Conservation (phyloP, 345 rosid genomes). For the Microcos paniculata region DNA sequence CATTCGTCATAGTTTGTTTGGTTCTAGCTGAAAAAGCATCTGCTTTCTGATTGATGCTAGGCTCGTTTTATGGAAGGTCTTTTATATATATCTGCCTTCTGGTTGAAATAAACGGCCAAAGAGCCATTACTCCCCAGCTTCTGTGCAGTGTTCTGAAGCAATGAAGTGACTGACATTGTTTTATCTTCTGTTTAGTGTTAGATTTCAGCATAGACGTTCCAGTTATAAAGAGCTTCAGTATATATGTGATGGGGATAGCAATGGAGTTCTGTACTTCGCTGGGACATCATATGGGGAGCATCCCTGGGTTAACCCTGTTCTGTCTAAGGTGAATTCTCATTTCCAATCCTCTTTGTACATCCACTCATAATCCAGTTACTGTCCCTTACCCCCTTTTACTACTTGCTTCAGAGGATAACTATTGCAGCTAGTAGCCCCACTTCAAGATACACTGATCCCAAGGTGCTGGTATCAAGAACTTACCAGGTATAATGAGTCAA, state of each 20-base stretch:
- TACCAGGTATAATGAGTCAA: constrained; percentile 55
- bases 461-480: constrained; percentile 77
- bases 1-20: neutral
- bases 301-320: constrained; percentile 96
- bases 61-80: neutral
- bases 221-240: constrained; percentile 95
- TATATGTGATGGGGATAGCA: constrained; percentile 97
- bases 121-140: neutral
- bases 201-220: constrained; percentile 80
- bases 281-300: constrained; percentile 94
- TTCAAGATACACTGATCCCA: constrained; percentile 86
- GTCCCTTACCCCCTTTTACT: constrained; percentile 11
- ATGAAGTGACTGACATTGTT: neutral
- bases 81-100: neutral
- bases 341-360: neutral
- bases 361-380: neutral
- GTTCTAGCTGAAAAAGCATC: neutral
- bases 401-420: constrained; percentile 57
- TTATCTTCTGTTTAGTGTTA: constrained; percentile 33
- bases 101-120: neutral
- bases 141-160: neutral
- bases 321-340: constrained; percentile 58
- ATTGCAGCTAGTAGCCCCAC: constrained; percentile 81
- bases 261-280: constrained; percentile 81
- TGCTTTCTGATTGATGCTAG: neutral